Percentiles rank a stretch among this genome's conserved stretches.
phyloP scores from a whole-genome alignment of 1,139 yeast species.

The Sugiyamaella novakii region DNA sequence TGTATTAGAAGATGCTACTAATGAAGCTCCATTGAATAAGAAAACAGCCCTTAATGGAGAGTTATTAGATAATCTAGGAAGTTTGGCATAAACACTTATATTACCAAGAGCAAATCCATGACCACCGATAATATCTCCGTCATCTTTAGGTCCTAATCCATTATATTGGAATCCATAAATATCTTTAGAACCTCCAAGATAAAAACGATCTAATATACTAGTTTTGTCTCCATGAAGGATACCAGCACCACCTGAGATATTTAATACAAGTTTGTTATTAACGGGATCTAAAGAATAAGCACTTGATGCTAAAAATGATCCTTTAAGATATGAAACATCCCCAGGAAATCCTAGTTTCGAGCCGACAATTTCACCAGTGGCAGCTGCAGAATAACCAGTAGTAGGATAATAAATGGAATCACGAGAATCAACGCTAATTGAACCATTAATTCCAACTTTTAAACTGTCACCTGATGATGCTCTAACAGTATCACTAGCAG shows the following conservation, averaged over 20 bases:
- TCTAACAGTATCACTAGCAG: conserved; percentile 41
- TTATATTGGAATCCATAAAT: conserved; percentile 73
- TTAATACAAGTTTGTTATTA: conserved; percentile 28
- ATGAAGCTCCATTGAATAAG: conserved; percentile 74
- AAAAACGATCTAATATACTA: conserved; percentile 51
- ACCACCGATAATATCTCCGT: conserved; percentile 66
- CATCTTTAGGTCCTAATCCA: conserved; percentile 85
- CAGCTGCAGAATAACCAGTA: conserved; percentile 55
- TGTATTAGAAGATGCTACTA: conserved; percentile 41
- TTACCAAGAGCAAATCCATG: conserved; percentile 69
- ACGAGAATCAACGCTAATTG: conserved; percentile 40
- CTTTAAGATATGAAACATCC: conserved; percentile 42
- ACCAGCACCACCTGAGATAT: conserved; percentile 28
- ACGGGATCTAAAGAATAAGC: conserved; percentile 30
- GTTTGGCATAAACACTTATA: conserved; percentile 59
- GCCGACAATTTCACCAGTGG: conserved; percentile 63
- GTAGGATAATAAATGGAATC: conserved; percentile 42
- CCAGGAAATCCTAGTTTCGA: conserved; percentile 29
- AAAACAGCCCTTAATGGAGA: conserved; percentile 70
- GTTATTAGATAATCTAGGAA: conserved; percentile 57
- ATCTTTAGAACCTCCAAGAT: conserved; percentile 83
- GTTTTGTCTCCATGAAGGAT: conserved; percentile 22
- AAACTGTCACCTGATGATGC: conserved; percentile 43
- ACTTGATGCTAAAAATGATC: conserved; percentile 38
- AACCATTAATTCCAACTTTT: conserved; percentile 41